phyloP scores from a whole-genome alignment of 1,139 yeast species.

The Sugiyamaella neomexicana region DNA sequence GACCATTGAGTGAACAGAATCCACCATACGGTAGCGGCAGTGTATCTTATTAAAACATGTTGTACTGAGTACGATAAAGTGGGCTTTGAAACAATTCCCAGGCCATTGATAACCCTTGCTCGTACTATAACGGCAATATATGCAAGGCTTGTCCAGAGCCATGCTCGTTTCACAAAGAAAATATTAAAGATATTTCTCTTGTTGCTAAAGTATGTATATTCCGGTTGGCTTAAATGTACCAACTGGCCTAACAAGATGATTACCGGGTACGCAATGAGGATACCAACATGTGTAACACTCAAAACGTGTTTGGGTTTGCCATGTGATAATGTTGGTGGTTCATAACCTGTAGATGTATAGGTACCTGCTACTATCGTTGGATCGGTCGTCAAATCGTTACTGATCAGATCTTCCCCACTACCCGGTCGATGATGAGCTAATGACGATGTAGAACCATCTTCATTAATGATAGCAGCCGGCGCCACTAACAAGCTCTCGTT shows the following conservation, averaged over 20 bases:
- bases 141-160: slow-evolving; percentile 83
- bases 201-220: slow-evolving; percentile 50
- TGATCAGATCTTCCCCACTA: no score
- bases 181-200: slow-evolving; percentile 68
- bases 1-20: slow-evolving; percentile 83
- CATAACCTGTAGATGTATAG: no score
- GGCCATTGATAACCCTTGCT: background rate
- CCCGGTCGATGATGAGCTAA: background rate
- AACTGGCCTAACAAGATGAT: slow-evolving; percentile 37
- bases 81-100: background rate
- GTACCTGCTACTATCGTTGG: no score
- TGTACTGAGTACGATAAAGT: background rate
- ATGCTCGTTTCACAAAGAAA: slow-evolving; percentile 79
- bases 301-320: background rate
- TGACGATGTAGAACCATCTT: background rate
- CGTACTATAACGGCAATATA: slow-evolving; percentile 30
- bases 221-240: slow-evolving; percentile 28
- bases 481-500: background rate
- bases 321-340: background rate
- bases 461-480: background rate
- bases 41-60: slow-evolving; percentile 40
- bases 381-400: no score
- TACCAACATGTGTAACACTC: background rate
- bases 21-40: slow-evolving; percentile 74
- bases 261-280: slow-evolving; percentile 31